Evolutionary conservation across 129 eudicot species (phyloP), one percentile per base, ranked within the genome.

Genomic region (Lonicera japonica): DNA sequence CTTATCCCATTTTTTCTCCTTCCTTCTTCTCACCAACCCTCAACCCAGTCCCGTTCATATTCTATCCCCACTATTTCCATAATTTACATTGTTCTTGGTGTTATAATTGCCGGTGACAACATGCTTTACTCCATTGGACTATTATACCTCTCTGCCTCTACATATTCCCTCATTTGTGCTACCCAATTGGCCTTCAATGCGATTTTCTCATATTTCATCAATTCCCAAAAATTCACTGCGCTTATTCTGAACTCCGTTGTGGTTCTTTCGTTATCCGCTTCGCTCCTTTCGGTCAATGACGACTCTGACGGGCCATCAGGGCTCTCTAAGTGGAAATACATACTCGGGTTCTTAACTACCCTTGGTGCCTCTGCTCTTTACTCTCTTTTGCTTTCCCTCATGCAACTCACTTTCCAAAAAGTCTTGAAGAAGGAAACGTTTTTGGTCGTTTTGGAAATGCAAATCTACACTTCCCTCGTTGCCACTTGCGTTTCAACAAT

Each of bases 141-240:
- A 24, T 22, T 85, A 17, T 87, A 92, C 60, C 86, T 92, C 41
- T 87, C 98, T 0, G 96, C 96, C 60, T 92, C 98, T 1, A 92
- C 98, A 24, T 92, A 87, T 64, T 92, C 98, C 12, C 95, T 92
- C 63, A 80, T 92, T 21, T 84, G 96, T 25, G 91, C 96, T 1
- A 87, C 96, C 14, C 95, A 87, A 51, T 72, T 92, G 66, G 98
- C 85, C 21, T 94, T 85, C 54, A 94, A 85, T 54, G 96, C 99
- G 0, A 57, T 94, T 0, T 85, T 83, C 78, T 78, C 98, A 5
- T 85, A 11, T 64, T 85, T 94, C 65, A 75, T 94, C 60, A 94
- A 94, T 52, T 79, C 82, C 36, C 99, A 94, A 54, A 94, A 80
- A 70, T 83, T 94, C 51, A 94, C 96, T 15, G 78, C 79, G 11